A percentile compares a stretch with the other conserved stretches of the same genome.
Evolutionary conservation across 345 rosid genomes (phyloP).

Genomic region (Ceriops decandra): DNA sequence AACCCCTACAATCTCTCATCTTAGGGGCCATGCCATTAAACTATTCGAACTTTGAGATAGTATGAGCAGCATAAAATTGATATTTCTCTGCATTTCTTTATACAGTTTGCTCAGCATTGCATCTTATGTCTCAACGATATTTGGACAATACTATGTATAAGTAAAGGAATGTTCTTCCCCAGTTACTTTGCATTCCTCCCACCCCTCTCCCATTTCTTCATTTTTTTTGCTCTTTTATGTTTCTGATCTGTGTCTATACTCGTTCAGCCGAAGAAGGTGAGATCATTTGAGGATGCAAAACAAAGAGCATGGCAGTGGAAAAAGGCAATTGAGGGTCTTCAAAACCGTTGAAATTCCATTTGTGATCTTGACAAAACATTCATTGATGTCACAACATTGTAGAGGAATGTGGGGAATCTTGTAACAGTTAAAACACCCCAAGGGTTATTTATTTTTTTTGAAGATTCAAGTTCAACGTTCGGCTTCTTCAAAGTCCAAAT

Average conservation of each 20-base stretch:
- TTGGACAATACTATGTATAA: too few species aligned
- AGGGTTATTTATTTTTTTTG: slow-evolving; percentile 22
- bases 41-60: neutral
- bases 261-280: slow-evolving; percentile 91
- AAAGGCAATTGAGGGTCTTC: slow-evolving; percentile 90
- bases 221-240: neutral
- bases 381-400: slow-evolving; percentile 20
- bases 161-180: too few species aligned
- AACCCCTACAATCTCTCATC: too few species aligned
- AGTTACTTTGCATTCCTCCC: too few species aligned
- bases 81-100: too few species aligned
- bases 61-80: too few species aligned
- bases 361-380: slow-evolving; percentile 19
- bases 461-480: slow-evolving; percentile 21
- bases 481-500: slow-evolving; percentile 18
- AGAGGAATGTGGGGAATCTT: slow-evolving; percentile 21
- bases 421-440: slow-evolving; percentile 10
- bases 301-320: slow-evolving; percentile 97
- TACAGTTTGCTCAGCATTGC: neutral
- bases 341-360: slow-evolving; percentile 50
- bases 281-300: slow-evolving; percentile 86
- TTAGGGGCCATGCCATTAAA: too few species aligned
- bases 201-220: neutral
- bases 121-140: neutral
- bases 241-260: slow-evolving; percentile 18